phyloP scores from a whole-genome alignment of 352 stramenopile species.

The Pythium dissimile region DNA sequence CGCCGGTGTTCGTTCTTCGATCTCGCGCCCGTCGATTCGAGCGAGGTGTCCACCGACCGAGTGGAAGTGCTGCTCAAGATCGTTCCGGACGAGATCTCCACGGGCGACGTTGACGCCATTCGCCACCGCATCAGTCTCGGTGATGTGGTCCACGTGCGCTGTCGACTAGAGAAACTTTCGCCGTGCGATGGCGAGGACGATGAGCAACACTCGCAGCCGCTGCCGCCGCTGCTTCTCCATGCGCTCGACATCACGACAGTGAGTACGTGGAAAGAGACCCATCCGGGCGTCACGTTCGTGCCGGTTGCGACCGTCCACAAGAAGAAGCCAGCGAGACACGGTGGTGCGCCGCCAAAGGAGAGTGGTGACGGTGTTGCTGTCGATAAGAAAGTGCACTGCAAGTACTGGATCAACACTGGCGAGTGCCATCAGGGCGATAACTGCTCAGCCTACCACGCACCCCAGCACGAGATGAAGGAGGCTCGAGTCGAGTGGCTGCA shows the following conservation, averaged over 20 bases:
- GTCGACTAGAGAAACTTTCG: slow-evolving; percentile 49
- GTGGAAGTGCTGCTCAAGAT: slow-evolving; percentile 81
- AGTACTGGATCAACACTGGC: slow-evolving; percentile 84
- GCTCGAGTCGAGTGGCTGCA: slow-evolving; percentile 58
- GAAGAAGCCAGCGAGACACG: background rate
- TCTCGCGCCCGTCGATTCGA: slow-evolving; percentile 33
- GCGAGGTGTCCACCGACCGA: slow-evolving; percentile 24
- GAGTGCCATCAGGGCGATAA: slow-evolving; percentile 62
- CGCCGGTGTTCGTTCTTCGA: slow-evolving; percentile 79
- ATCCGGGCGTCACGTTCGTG: slow-evolving; percentile 53
- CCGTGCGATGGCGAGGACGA: background rate
- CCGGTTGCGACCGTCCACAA: slow-evolving; percentile 42
- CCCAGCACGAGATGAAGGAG: slow-evolving; percentile 38
- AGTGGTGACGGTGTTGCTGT: background rate
- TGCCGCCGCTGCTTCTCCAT: slow-evolving; percentile 16
- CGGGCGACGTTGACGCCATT: slow-evolving; percentile 61
- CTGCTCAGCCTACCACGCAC: slow-evolving; percentile 63
- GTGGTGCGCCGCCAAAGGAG: background rate
- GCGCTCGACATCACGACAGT: slow-evolving; percentile 21
- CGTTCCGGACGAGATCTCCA: slow-evolving; percentile 57
- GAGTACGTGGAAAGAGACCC: slow-evolving; percentile 46
- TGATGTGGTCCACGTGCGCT: slow-evolving; percentile 58
- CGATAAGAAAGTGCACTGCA: slow-evolving; percentile 38
- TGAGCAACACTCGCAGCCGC: too few species aligned
- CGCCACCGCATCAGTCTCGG: slow-evolving; percentile 60